Base-by-base conservation (phyloP, 2,329 filamentous ascomycete genomes). In the Alternaria dauci region DNA sequence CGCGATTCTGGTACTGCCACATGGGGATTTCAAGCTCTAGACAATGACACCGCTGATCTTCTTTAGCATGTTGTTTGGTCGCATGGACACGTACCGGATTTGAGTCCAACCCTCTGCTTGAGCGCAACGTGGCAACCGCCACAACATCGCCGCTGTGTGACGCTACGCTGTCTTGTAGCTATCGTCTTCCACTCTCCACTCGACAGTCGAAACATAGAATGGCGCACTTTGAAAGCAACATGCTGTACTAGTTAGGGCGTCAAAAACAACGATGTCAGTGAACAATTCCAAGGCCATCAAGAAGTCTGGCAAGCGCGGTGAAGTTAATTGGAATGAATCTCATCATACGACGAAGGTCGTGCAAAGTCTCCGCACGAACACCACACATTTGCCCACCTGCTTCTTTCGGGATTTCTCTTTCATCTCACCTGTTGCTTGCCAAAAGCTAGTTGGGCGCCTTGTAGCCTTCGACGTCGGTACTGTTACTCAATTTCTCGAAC, bases 401-500 rank as follows among this genome's bases (percentile, higher is more conserved):
- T 32, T 38, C 30, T 50, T 56, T 20, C 18, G 16, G 3, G n/a
- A 32, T 36, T 34, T 7, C n/a, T 8, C 25, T 46, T 16, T 5
- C 28, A 20, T 41, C 12, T 3, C 4, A 11, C 8, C 34, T 18
- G 28, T 32, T 20, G 16, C 3, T 28, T 26, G 8, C 41, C 9
- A 3, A 8, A 9, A 53, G 50, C 58, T 65, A 73, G 46, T 57
- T 69, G 8, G 69, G 64, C 8, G 68, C 60, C 62, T 76, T 63
- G 63, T 80, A 80, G 2, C 75, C 79, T 51, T 82, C 77, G 9
- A 81, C 78, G 69, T 85, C 81, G 0, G 81, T 84, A 58, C 82
- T 84, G 58, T 81, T 84, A 4, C 80, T 81, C 47, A 84, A 72
- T 18, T 81, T 79, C 71, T 85, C 81, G 72, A 83, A 86, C 50